Conservation (phyloP, 1,139 yeast species). For the Taphrina pruni region DNA sequence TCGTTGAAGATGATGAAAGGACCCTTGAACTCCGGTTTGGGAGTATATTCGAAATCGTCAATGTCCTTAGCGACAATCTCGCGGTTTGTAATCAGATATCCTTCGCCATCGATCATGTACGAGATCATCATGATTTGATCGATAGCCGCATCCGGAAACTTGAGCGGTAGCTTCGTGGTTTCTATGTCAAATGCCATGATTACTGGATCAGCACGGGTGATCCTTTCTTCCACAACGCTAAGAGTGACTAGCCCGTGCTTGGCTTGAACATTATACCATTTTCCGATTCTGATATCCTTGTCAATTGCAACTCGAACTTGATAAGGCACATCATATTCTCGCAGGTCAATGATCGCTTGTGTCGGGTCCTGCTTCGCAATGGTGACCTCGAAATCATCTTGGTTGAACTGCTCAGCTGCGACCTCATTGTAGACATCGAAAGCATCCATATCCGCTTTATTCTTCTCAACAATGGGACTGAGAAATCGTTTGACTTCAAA, state of each 20-base stretch:
- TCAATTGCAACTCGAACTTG: slow-evolving; percentile 96
- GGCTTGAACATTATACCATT: slow-evolving; percentile 88
- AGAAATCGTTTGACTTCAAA: slow-evolving; percentile 72
- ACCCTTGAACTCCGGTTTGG: slow-evolving; percentile 95
- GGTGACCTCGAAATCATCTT: slow-evolving; percentile 45
- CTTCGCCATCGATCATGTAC: slow-evolving; percentile 98
- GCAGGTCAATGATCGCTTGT: slow-evolving; percentile 73
- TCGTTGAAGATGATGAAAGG: slow-evolving; percentile 88
- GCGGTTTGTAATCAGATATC: slow-evolving; percentile 88
- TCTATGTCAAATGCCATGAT: slow-evolving; percentile 97
- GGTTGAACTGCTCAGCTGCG: slow-evolving; percentile 47
- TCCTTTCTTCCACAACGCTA: slow-evolving; percentile 70
- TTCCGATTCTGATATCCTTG: slow-evolving; percentile 82
- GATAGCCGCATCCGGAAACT: slow-evolving; percentile 90
- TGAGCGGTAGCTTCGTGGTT: slow-evolving; percentile 94
- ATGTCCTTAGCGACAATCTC: slow-evolving; percentile 94
- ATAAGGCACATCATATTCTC: slow-evolving; percentile 96
- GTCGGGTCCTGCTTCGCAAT: slow-evolving; percentile 59
- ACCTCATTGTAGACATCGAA: slow-evolving; percentile 65
- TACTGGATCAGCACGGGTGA: slow-evolving; percentile 97
- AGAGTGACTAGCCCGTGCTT: slow-evolving; percentile 63
- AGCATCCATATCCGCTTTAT: slow-evolving; percentile 68
- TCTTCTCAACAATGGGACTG: slow-evolving; percentile 72
- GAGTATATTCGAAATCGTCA: slow-evolving; percentile 96
- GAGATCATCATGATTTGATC: slow-evolving; percentile 99